Evolutionary conservation across 2,329 filamentous ascomycete species (phyloP).

Genomic region (Epichloe typhina): DNA sequence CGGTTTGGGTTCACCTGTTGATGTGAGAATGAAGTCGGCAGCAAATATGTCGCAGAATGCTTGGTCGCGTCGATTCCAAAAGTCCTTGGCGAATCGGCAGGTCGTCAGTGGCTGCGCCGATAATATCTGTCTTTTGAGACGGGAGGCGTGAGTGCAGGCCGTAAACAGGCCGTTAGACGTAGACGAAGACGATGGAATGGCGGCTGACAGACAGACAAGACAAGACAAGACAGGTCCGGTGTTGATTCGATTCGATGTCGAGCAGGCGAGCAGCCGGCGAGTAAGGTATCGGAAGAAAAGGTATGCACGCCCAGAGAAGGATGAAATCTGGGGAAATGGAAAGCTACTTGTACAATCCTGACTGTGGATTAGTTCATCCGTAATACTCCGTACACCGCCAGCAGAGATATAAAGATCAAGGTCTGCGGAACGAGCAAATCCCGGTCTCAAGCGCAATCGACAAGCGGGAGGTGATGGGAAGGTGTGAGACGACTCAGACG

Average conservation of each 20-base stretch:
- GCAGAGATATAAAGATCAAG: neutral
- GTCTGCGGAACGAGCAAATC: neutral
- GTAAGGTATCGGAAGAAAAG: neutral
- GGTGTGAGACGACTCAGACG: neutral
- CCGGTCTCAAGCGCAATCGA: neutral
- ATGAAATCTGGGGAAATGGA: neutral
- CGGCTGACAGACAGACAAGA: neutral
- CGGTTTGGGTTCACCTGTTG: neutral
- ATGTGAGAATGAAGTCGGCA: neutral
- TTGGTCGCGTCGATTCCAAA: neutral
- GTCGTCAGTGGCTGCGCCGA: neutral
- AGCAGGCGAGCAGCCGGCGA: neutral
- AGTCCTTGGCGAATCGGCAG: neutral
- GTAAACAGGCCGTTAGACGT: neutral
- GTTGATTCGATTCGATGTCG: neutral
- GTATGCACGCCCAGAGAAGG: neutral
- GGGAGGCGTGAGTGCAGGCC: neutral
- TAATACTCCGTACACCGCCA: neutral
- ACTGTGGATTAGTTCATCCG: neutral
- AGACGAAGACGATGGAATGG: neutral
- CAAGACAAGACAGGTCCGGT: neutral
- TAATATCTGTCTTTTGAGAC: neutral
- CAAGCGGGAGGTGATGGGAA: neutral
- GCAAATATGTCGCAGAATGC: neutral
- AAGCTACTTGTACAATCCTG: constrained; percentile 3